Base-by-base conservation (phyloP, 2,329 filamentous ascomycete species). In the Akanthomyces uredinophilus region DNA sequence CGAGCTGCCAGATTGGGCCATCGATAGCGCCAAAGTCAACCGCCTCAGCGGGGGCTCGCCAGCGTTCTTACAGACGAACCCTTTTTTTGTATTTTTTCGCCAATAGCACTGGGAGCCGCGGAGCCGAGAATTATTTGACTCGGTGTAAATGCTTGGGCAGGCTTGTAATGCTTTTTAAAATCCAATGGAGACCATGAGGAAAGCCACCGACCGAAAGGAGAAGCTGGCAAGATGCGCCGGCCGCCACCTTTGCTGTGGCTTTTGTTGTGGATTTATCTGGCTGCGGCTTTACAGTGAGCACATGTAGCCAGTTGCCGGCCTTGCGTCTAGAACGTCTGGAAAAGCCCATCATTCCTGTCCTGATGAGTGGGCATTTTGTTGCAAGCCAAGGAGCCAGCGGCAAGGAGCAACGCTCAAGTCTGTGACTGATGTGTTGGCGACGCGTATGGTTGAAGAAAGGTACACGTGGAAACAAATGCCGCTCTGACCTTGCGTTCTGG, bases 11-110 rank as follows among this genome's bases (percentile, higher is more conserved):
- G 53, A 56, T 56, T 56, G 13, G 53, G 39, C 22, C 24, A 46
- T 41, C 14, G 27, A 56, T 56, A 47, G 53, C 53, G 53, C 53
- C 53, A 56, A 56, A 47, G 39, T 47, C 51, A 56, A 46, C 53
- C 27, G 53, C 53, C 53, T 56, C 53, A 47, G 53, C 41, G 41
- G 53, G 32, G 53, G 53, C n/a, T n/a, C 53, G 8, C 13, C 37
- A n/a, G 37, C 37, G 29, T 54, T 39, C 27, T 50, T 11, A 50
- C 47, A 35, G 7, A 35, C n/a, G 49, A 20, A 51, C 18, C 27
- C 49, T 14, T 20, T 20, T 35, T 24, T 22, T 46, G 2, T 37
- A 4, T 32, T 35, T 11, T 35, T 35, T 35, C 32, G 10, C 32
- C 32, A 35, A 35, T 35, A 8, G 10, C 11, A 22, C 22, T 27